Evolutionary conservation across 108 stramenopile genomes (phyloP).

Genomic region (Skeletonema tropicum): DNA sequence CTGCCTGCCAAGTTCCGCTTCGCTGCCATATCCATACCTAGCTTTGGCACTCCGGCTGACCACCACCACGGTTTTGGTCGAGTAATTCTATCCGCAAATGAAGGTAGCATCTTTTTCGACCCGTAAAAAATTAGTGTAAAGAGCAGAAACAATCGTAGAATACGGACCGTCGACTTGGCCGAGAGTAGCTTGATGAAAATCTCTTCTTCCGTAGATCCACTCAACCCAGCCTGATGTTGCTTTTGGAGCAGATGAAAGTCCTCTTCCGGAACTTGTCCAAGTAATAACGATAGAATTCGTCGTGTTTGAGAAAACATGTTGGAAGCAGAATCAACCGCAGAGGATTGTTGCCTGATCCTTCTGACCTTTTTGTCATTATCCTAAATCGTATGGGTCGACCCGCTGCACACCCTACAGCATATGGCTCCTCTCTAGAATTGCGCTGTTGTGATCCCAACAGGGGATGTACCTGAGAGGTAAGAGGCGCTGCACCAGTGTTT

Average conservation of each 20-base stretch:
- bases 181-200: slow-evolving; percentile 31
- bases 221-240: neutral
- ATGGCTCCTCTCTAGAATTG: neutral
- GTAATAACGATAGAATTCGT: slow-evolving; percentile 24
- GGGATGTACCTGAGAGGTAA: slow-evolving; percentile 33
- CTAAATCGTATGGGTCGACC: slow-evolving; percentile 11
- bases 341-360: slow-evolving; percentile 4
- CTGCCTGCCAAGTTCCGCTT: slow-evolving; percentile 43
- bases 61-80: slow-evolving; percentile 37
- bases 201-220: slow-evolving; percentile 23
- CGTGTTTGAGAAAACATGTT: slow-evolving; percentile 12
- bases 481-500: slow-evolving; percentile 30
- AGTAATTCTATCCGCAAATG: slow-evolving; percentile 27
- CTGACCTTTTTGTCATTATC: slow-evolving; percentile 4
- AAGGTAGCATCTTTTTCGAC: slow-evolving; percentile 18
- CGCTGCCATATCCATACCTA: slow-evolving; percentile 8
- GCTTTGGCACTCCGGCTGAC: slow-evolving; percentile 33
- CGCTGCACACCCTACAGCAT: neutral
- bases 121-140: slow-evolving; percentile 20
- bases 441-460: slow-evolving; percentile 21
- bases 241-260: slow-evolving; percentile 13
- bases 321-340: neutral
- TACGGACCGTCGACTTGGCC: slow-evolving; percentile 36
- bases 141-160: slow-evolving; percentile 35
- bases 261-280: slow-evolving; percentile 28